Evolutionary conservation across 805 yeast species (phyloP), one percentile per base, ranked within the genome.

Genomic region (Kluyveromyces siamensis): DNA sequence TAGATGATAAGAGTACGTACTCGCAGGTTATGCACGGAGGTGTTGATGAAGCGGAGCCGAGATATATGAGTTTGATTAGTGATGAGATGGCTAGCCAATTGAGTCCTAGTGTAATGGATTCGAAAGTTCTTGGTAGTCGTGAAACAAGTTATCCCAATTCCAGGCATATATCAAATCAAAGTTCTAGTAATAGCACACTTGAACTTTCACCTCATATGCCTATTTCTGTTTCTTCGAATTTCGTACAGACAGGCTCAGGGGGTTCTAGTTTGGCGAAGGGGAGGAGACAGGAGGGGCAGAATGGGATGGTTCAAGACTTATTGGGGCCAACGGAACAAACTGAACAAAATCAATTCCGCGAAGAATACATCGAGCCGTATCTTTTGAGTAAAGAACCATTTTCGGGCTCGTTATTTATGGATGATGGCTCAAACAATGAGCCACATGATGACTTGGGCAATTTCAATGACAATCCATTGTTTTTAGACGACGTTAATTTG

Each of bases 321-420:
- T 30, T 41, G 25, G 25, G 25, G 25, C 25, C 25, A 21, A 21
- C 25, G 44, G n/a, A 41, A 11, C 44, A 41, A 18, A 6, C 30
- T 5, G 30, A 27, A 8, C 47, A 19, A n/a, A 44, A 18, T 42
- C 41, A 40, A 6, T 44, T 50, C n/a, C 17, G 44, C 25, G 50
- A 50, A 27, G 52, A 49, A 30, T 55, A 53, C 47, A 52, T 56
- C 27, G 54, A 56, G 38, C 59, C 59, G 8, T 52, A 52, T 40
- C 48, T 56, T 27, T 46, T 56, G 47, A 50, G 47, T 44, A 54
- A 50, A 25, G 47, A 43, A 19, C 8, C 35, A 7, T 25, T 25
- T 33, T 27, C 44, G 5, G 44, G 44, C n/a, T 35, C 45, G 8
- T 10, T 43, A 14, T 43, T 43, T 14, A 43, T 43, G 45, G 45